Base-by-base conservation (phyloP, 768 basidiomycete genomes). In the Pleurotus giganteus region DNA sequence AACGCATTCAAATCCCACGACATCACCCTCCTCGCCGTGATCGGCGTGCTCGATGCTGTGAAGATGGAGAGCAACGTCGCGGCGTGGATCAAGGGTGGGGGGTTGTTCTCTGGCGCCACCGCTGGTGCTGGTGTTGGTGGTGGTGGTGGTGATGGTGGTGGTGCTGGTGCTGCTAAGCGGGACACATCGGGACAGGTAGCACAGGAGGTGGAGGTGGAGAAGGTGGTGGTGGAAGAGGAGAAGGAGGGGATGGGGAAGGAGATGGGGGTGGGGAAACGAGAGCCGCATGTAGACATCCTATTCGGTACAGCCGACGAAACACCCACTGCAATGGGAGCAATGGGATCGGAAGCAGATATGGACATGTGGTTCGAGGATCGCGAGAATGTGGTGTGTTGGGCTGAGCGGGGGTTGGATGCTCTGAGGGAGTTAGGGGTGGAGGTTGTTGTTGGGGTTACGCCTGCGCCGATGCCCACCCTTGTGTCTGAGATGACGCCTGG, bases 31-130 rank as follows among this genome's bases (percentile, higher is more conserved):
- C 75, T 91, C 1, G 86, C 85, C 0, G 77, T 89, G 9, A 70
- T 89, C 12, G 89, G 89, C 6, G 71, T 90, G 12, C 68, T 91
- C 21, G 85, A 88, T 44, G 72, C 69, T 12, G 58, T 85, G 12
- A 85, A 83, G 65, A 50, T 61, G 45, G 81, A 89, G 67, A 74
- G 69, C 53, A 89, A 86, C 59, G 79, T 90, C 21, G 82, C 86
- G 0, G 81, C 76, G 17, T 90, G 89, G 89, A 74, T 89, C 53
- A 74, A 77, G 15, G 60, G 63, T 26, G 85, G 86, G 1, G 85
- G 85, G 0, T 66, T 87, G 19, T 53, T 53, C 50, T 21, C 23
- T 15, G 46, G 23, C 2, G 31, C 34, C 29, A n/a, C 17, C 4
- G 2, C 24, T 4, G 46, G n/a, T 26, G 51, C 34, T 39, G 28